Evolutionary conservation across 257 asterid genomes (phyloP).

Genomic region (Buddleja alternifolia): DNA sequence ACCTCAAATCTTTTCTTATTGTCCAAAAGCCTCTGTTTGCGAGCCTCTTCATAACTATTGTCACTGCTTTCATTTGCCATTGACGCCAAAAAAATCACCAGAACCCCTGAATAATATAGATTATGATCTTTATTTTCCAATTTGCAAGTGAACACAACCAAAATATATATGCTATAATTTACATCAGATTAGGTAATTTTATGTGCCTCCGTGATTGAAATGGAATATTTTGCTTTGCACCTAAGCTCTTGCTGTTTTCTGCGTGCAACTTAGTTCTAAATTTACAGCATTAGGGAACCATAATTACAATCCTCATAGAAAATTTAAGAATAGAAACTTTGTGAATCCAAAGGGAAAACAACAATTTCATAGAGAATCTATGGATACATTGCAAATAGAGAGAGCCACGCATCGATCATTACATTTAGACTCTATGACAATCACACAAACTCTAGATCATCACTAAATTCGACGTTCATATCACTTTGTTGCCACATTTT

Average conservation of each 20-base stretch:
- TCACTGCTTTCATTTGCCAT: constrained; percentile 49
- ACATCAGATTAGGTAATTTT: neutral
- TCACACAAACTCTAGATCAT: constrained; percentile 6
- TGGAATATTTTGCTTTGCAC: too few species aligned
- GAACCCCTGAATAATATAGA: constrained; percentile 24
- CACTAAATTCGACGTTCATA: neutral
- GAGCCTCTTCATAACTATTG: constrained; percentile 66
- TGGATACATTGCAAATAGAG: neutral
- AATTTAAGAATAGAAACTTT: neutral
- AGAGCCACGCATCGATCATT: neutral
- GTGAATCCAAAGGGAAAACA: neutral
- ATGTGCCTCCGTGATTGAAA: neutral
- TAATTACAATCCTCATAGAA: too few species aligned
- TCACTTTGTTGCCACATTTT: too few species aligned
- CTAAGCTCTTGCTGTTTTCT: too few species aligned
- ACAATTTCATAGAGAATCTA: neutral
- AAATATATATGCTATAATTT: neutral
- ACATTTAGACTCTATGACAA: neutral
- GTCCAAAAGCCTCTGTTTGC: constrained; percentile 73
- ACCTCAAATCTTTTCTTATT: constrained; percentile 80
- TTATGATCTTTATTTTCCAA: constrained; percentile 6
- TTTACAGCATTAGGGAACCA: too few species aligned
- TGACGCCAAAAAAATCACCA: constrained; percentile 22
- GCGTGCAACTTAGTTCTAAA: too few species aligned
- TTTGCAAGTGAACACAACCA: constrained; percentile 1